Evolutionary conservation across 306 rosid species (phyloP).

Genomic region (Prunus davidiana): DNA sequence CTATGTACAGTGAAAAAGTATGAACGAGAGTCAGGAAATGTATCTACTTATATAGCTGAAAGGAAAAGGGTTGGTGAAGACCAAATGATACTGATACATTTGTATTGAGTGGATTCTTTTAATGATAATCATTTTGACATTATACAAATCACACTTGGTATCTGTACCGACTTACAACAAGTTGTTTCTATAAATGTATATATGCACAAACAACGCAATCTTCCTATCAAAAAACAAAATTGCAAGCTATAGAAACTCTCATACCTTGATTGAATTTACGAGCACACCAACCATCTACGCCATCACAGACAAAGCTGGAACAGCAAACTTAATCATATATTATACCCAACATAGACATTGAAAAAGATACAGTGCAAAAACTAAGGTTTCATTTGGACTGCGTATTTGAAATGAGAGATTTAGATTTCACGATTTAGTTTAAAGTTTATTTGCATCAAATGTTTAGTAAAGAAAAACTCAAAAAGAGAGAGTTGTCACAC

Average conservation of each 20-base stretch:
- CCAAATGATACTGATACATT: neutral
- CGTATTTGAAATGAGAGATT: neutral
- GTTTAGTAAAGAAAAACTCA: neutral
- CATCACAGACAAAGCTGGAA: conserved; percentile 94
- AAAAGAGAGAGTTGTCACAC: neutral
- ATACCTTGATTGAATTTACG: conserved; percentile 99
- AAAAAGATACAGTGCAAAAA: conserved; percentile 11
- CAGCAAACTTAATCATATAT: conserved; percentile 30
- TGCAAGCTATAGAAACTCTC: neutral
- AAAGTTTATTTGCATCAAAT: neutral
- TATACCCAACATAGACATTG: conserved; percentile 7
- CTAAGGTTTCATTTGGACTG: neutral
- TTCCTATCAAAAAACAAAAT: neutral
- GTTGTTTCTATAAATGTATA: neutral
- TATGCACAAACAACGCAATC: neutral
- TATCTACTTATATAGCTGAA: neutral
- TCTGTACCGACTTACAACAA: neutral
- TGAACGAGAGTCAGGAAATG: neutral
- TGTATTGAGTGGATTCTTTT: neutral
- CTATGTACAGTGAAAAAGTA: neutral
- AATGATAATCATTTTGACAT: neutral
- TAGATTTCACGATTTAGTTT: neutral
- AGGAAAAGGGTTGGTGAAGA: neutral
- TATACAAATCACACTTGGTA: neutral
- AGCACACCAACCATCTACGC: conserved; percentile 98